Conservation (phyloP, 805 yeast species). For the Metschnikowia anglica region DNA sequence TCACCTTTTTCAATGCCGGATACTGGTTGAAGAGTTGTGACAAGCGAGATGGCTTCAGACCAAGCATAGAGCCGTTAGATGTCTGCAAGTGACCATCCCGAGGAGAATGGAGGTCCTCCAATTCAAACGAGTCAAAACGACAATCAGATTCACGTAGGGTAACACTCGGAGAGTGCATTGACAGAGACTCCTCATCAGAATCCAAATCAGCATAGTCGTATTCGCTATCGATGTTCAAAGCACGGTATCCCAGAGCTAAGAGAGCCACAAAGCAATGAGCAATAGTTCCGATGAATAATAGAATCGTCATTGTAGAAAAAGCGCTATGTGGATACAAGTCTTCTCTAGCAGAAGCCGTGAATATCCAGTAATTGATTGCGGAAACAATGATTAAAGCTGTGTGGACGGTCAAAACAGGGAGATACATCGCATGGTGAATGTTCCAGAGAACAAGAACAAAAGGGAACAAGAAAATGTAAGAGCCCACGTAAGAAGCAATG, state of each 20-base stretch:
- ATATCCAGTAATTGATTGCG: slow-evolving; percentile 54
- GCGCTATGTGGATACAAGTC: slow-evolving; percentile 73
- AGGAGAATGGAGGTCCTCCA: slow-evolving; percentile 15
- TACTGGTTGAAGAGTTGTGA: slow-evolving; percentile 13
- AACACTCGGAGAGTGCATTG: slow-evolving; percentile 16
- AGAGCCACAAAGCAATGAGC: slow-evolving; percentile 58
- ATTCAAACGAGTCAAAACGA: slow-evolving; percentile 25
- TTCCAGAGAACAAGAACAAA: slow-evolving; percentile 62
- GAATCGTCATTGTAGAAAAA: slow-evolving; percentile 63
- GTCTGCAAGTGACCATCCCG: slow-evolving; percentile 26
- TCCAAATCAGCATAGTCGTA: slow-evolving; percentile 18
- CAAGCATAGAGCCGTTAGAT: slow-evolving; percentile 23
- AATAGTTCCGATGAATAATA: slow-evolving; percentile 52
- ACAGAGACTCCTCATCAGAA: slow-evolving; percentile 18
- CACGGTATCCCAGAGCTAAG: slow-evolving; percentile 45
- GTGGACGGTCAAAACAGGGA: slow-evolving; percentile 38
- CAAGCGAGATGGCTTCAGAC: slow-evolving; percentile 10
- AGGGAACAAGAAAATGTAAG: slow-evolving; percentile 65
- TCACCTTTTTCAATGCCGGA: slow-evolving; percentile 14
- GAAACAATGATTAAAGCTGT: slow-evolving; percentile 47
- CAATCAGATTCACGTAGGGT: slow-evolving; percentile 18
- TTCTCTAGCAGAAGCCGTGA: slow-evolving; percentile 54
- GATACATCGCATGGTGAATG: slow-evolving; percentile 48
- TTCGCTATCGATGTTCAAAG: slow-evolving; percentile 20
- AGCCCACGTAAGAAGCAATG: slow-evolving; percentile 39